A percentile compares a stretch with the other conserved stretches of the same genome.
Evolutionary conservation across 257 asterid species (phyloP).

Genomic region (Coffea canephora): DNA sequence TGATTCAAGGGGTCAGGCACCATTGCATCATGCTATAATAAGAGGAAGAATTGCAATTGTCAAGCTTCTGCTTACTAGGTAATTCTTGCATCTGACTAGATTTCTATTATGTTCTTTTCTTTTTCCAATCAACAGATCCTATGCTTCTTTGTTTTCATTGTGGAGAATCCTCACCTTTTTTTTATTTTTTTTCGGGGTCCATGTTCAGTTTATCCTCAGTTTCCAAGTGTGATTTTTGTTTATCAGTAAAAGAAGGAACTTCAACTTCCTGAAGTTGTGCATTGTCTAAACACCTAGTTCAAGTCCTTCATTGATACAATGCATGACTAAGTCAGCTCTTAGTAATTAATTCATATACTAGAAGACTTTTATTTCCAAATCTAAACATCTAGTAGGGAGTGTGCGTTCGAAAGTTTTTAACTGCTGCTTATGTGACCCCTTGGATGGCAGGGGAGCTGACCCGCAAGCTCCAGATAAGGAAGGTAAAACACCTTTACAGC

Average conservation of each 20-base stretch:
- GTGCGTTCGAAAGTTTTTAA: neutral
- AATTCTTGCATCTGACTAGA: slow-evolving; percentile 6
- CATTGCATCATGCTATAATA: slow-evolving; percentile 71
- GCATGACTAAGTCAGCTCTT: neutral
- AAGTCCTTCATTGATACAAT: neutral
- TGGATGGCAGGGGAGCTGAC: slow-evolving; percentile 76
- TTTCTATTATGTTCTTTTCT: too few relatives aligned
- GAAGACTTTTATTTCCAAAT: neutral
- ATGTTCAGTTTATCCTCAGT: neutral
- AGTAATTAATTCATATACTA: neutral
- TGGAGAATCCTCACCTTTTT: neutral
- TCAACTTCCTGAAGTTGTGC: neutral
- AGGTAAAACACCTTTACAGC: slow-evolving; percentile 56
- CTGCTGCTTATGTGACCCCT: neutral
- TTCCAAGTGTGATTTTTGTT: too few relatives aligned
- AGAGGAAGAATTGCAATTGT: slow-evolving; percentile 60
- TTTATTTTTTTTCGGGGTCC: neutral
- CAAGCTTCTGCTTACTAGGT: slow-evolving; percentile 89
- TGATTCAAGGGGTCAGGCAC: slow-evolving; percentile 67
- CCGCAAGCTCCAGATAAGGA: slow-evolving; percentile 60
- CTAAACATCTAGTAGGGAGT: neutral
- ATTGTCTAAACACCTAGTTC: neutral
- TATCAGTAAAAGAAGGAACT: neutral
- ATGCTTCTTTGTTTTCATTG: neutral
- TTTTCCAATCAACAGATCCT: neutral